Evolutionary conservation across 2,329 filamentous ascomycete genomes (phyloP), one percentile per base, ranked within the genome.

Genomic region (Septoria linicola): DNA sequence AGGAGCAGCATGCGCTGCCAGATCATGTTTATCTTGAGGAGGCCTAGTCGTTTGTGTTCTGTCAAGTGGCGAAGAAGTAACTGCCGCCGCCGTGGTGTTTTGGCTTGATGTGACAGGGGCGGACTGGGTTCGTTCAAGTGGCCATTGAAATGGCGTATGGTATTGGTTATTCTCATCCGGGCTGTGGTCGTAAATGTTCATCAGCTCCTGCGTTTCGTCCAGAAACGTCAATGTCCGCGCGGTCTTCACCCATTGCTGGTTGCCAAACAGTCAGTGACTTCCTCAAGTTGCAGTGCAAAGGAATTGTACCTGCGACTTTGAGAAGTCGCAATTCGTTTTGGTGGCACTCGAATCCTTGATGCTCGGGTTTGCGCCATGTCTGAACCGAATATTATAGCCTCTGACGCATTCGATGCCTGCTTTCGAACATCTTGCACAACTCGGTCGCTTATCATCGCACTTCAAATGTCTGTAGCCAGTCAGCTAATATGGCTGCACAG

Each of bases 191-290:
- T 66, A 66, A 19, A 67, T 63, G 51, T 58, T 65, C 44, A 62
- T 63, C 16, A 68, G 58, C 43, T 68, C 65, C 47, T 54, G 60
- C 8, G 66, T 68, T 48, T 66, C 64, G 43, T 67, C 66, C 31
- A 67, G 44, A 41, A 66, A 67, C 8, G 58, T 66, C 19, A 68
- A 57, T n/a, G 53, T 61, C 21, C 57, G 54, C 8, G 58, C 55
- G 5, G 63, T 67, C 32, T 59, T 64, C 23, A 65, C 59, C 66
- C 65, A 67, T 17, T 62, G 60, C 51, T 67, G 63, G 39, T 54
- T 57, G 35, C 7, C 7, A 30, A 7, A 30, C 13, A 30, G 27
- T 30, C 27, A 30, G 27, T 30, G 7, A n/a, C n/a, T n/a, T n/a
- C n/a, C n/a, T n/a, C n/a, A n/a, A n/a, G n/a, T n/a, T n/a, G n/a